Evolutionary conservation across 495 filamentous ascomycete species (phyloP).

Genomic region (Bathelium albidoporum): DNA sequence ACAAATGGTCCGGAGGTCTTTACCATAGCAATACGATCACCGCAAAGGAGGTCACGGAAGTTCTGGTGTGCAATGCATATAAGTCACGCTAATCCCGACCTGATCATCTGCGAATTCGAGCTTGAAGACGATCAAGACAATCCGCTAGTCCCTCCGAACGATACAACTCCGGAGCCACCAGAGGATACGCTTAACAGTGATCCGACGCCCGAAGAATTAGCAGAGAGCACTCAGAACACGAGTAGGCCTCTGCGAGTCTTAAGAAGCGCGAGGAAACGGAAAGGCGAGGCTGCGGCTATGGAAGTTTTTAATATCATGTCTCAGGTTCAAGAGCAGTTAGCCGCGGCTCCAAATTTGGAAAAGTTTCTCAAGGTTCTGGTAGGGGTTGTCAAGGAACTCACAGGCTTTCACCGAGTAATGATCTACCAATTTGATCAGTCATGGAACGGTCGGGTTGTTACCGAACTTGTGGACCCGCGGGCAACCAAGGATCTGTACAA

Average conservation of each 20-base stretch:
- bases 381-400: conserved; percentile 74
- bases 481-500: conserved; percentile 82
- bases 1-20: conserved; percentile 82
- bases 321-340: conserved; percentile 71
- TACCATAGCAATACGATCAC: conserved; percentile 54
- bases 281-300: conserved; percentile 82
- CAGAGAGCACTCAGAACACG: conserved; percentile 58
- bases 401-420: conserved; percentile 88
- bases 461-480: conserved; percentile 71
- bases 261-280: conserved; percentile 63
- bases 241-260: conserved; percentile 73
- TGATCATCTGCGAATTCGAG: conserved; percentile 89
- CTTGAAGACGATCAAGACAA: conserved; percentile 67
- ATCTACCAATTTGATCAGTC: conserved; percentile 82
- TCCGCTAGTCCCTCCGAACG: conserved; percentile 52
- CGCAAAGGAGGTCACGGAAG: conserved; percentile 45
- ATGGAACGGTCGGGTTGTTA: conserved; percentile 79
- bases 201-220: conserved; percentile 61
- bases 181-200: conserved; percentile 62
- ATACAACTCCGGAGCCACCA: conserved; percentile 45
- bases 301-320: conserved; percentile 89
- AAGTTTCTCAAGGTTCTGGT: conserved; percentile 61
- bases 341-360: conserved; percentile 56
- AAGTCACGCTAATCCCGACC: conserved; percentile 49
- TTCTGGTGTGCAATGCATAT: conserved; percentile 87